Percentiles rank a stretch among this genome's conserved stretches.
These are phyloP conservation scores for Pythium periplocum DNA, from an alignment of 352 stramenopile species.

Conservation along the genomic window DNA sequence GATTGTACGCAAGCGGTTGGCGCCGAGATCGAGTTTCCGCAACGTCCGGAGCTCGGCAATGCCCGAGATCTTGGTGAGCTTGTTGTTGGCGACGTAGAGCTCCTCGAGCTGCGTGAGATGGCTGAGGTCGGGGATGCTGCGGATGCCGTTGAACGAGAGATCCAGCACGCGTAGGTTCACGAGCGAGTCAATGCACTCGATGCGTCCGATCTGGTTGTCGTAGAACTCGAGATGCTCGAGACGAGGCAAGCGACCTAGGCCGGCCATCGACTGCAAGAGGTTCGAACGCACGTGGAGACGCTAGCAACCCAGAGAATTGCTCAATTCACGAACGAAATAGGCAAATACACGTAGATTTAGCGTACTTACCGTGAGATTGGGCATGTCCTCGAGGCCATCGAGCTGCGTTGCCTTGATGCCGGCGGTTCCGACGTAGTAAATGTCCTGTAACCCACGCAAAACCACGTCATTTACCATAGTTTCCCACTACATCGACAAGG, in stretches of 20 bases:
- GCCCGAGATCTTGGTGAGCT: constrained; percentile 94
- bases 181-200: constrained; percentile 60
- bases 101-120: constrained; percentile 86
- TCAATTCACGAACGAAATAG: too few relatives aligned
- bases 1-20: constrained; percentile 94
- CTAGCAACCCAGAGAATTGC: constrained; percentile 5
- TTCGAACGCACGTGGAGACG: constrained; percentile 79
- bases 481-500: background rate
- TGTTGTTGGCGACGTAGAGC: constrained; percentile 97
- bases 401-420: constrained; percentile 74
- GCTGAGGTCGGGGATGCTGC: constrained; percentile 78
- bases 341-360: too few relatives aligned
- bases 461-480: background rate
- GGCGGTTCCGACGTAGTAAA: constrained; percentile 80
- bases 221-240: constrained; percentile 96
- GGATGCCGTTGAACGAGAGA: constrained; percentile 97
- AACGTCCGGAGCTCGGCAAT: constrained; percentile 82
- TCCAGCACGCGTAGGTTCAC: constrained; percentile 86
- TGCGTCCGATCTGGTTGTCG: constrained; percentile 95
- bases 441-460: constrained; percentile 27
- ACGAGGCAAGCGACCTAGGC: constrained; percentile 47
- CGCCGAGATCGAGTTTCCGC: constrained; percentile 94
- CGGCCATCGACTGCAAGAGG: constrained; percentile 72
- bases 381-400: constrained; percentile 48
- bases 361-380: constrained; percentile 32